Evolutionary conservation across 345 rosid genomes (phyloP), one percentile per base, ranked within the genome.

Genomic region (Microthlaspi erraticum): DNA sequence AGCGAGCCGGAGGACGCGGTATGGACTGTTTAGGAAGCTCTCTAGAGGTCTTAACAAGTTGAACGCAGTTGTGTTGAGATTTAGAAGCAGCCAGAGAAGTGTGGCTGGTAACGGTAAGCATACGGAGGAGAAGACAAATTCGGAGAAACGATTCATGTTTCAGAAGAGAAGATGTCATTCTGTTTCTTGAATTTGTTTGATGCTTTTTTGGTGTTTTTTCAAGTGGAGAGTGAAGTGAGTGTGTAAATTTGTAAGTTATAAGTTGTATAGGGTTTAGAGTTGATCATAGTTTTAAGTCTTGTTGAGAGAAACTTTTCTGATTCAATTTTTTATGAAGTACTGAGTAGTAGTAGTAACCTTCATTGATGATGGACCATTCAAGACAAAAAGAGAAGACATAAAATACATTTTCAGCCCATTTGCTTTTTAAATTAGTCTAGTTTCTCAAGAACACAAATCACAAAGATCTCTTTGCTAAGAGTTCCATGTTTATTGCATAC

Each of bases 161-260:
- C 97, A 85, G 81, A 86, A 76, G 85, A 83, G 96, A 70, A 83
- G 98, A 82, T 91, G 96, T 42, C 93, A 89, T 77, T 91, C 99
- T 5, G 88, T 91, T 41, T 94, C 93, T 14, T 89, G 83, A 87
- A 20, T 60, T 7, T 52, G 8, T 44, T 12, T 20, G 7, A 55
- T 59, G 62, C 41, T 60, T 51, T 41, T 57, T 34, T 72, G 10
- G 52, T 23, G 23, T 34, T 37, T 37, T 3, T 38, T 14, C 1
- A 10, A 20, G 29, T 42, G 37, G 39, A 51, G 52, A 45, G 58
- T 32, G 62, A 33, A 41, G 57, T 71, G 64, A 39, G 57, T 44
- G 64, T 72, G 43, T 43, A 71, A 71, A 70, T 70, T 50, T 45
- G 56, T 57, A 44, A 44, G 29, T 41, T 33, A 48, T 11, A 48